Percentiles rank a stretch among this genome's conserved stretches.
Evolutionary conservation across 1,139 yeast species (phyloP).

Genomic region (Yamadazyma conglobata): DNA sequence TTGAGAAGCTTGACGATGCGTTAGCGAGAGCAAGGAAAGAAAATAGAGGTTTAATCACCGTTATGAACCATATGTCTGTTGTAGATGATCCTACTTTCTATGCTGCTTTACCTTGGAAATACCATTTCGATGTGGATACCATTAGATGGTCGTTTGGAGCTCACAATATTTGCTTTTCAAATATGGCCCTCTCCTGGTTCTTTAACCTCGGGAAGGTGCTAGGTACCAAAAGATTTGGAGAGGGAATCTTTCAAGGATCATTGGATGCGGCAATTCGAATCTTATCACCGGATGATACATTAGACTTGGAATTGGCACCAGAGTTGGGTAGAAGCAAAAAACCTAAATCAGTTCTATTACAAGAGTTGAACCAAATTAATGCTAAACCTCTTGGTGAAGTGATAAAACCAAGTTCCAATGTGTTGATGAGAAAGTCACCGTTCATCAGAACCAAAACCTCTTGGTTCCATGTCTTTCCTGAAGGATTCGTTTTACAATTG

Average conservation of each 20-base stretch:
- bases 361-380: constrained; percentile 24
- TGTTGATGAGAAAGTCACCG: constrained; percentile 42
- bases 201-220: constrained; percentile 87
- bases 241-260: constrained; percentile 89
- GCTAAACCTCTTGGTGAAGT: constrained; percentile 19
- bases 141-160: constrained; percentile 97
- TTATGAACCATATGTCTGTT: constrained; percentile 96
- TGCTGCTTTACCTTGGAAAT: constrained; percentile 79
- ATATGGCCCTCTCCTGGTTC: constrained; percentile 50
- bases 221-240: constrained; percentile 83
- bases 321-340: constrained; percentile 25
- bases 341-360: constrained; percentile 25
- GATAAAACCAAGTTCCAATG: constrained; percentile 26
- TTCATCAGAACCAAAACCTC: constrained; percentile 58
- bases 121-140: constrained; percentile 58
- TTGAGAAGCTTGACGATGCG: constrained; percentile 64
- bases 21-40: constrained; percentile 58
- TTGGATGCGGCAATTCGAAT: constrained; percentile 85
- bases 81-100: constrained; percentile 91
- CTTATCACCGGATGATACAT: constrained; percentile 74
- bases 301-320: constrained; percentile 49
- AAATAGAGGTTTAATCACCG: constrained; percentile 72
- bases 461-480: constrained; percentile 96
- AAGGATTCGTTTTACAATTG: constrained; percentile 87
- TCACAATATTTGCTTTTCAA: constrained; percentile 80